Base-by-base conservation (phyloP, 2,329 filamentous ascomycete genomes). In the Verticillium zaregamsianum region DNA sequence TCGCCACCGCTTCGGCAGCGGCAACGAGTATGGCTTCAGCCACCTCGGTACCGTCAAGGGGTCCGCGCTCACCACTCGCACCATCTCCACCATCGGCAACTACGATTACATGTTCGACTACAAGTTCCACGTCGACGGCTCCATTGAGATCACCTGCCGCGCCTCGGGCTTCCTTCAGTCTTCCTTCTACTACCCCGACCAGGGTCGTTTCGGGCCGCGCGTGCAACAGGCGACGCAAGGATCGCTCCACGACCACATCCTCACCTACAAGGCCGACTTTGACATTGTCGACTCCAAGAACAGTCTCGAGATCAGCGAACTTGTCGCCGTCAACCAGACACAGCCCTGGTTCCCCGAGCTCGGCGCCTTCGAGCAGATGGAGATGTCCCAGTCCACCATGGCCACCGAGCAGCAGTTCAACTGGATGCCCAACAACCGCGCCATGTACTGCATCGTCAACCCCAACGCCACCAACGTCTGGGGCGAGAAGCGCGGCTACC, bases 401-500 rank as follows among this genome's bases (percentile, higher is more conserved):
- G 61, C 62, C 23, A 63, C 60, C 3, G 73, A 74, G 65, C 55
- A 69, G 61, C 63, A 69, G 60, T 64, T 73, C 61, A 68, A 71
- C 64, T 84, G 77, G 76, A 71, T 73, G 8, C 55, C 67, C 45
- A 84, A 84, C 61, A 73, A 74, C 55, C 75, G 73, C 3, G 78
- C 76, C 4, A 74, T 78, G 68, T 80, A 78, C 64, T 70, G 75
- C 6, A 70, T 84, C 6, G 68, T 82, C 54, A 84, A 82, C 64
- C 73, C 72, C 11, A 77, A 79, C 49, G 67, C 70, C 4, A 75
- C 70, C 3, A 85, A 84, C 64, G 68, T 70, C n/a, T 82, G 75
- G 60, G 81, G 81, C 40, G 79, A 82, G 67, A 76, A 98, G 82
- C 95, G 94, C 28, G 94, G 94, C 67, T 95, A 90, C 73, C 96